phyloP scores from a whole-genome alignment of 2,329 filamentous ascomycete species.

The Fusarium camptoceras region DNA sequence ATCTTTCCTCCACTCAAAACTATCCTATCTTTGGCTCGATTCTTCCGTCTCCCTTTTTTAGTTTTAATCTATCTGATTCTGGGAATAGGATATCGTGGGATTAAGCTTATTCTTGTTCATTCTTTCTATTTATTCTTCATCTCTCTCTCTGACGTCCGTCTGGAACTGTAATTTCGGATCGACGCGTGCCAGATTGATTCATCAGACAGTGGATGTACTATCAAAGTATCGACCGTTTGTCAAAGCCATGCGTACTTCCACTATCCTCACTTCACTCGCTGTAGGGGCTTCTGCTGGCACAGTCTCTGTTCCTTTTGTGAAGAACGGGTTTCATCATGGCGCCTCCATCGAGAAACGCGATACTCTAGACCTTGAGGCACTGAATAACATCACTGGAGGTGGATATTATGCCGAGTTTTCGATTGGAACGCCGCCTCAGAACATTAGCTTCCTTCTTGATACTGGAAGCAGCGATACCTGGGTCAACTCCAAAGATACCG shows the following conservation, averaged over 20 bases:
- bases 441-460: conserved; percentile 67
- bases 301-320: conserved; percentile 40
- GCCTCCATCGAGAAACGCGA: conserved; percentile 44
- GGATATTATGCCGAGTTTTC: conserved; percentile 68
- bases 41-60: background rate
- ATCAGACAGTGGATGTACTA: background rate
- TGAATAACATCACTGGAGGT: conserved; percentile 67
- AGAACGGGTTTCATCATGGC: conserved; percentile 18
- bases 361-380: conserved; percentile 51
- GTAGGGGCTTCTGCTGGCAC: conserved; percentile 43
- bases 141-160: background rate
- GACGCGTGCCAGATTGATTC: background rate
- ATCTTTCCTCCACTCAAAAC: background rate
- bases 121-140: background rate
- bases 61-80: background rate
- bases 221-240: background rate
- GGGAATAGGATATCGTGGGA: background rate
- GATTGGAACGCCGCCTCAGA: conserved; percentile 70
- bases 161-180: background rate
- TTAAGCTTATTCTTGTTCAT: conserved; percentile 5
- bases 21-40: background rate
- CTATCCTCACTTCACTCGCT: conserved; percentile 35
- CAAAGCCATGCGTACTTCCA: conserved; percentile 32
- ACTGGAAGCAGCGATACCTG: conserved; percentile 74
- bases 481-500: conserved; percentile 68